Percentiles rank a stretch among this genome's conserved stretches.
Conservation (phyloP, 1,284 basidiomycete species). For the Ustilago loliicola region DNA sequence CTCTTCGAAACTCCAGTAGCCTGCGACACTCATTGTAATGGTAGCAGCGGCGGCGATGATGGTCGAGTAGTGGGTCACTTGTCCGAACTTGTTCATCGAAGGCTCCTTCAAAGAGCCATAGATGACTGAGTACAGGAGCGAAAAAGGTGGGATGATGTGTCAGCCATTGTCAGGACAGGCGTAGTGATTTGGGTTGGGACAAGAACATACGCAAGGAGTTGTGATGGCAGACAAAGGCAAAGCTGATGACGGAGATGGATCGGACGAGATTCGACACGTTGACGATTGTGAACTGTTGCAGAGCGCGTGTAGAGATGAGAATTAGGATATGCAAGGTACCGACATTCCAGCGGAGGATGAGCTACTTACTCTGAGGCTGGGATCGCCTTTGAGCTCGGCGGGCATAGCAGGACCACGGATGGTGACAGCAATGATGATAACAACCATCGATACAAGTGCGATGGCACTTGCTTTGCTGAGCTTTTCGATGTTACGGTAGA, state of each 20-base stretch:
- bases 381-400: conserved; percentile 80
- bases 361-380: conserved; percentile 43
- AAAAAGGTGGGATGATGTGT: neutral
- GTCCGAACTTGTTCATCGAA: conserved; percentile 92
- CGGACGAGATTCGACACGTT: conserved; percentile 75
- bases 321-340: neutral
- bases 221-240: conserved; percentile 70
- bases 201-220: conserved; percentile 60
- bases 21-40: conserved; percentile 82
- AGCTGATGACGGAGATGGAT: conserved; percentile 69
- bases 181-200: neutral
- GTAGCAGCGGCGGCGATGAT: conserved; percentile 66
- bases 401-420: conserved; percentile 87
- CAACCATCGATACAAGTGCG: conserved; percentile 83
- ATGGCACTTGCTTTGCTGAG: conserved; percentile 91
- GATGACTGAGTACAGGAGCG: conserved; percentile 73
- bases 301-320: neutral
- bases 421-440: conserved; percentile 90
- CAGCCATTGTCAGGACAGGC: neutral
- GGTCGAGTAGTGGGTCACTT: conserved; percentile 81
- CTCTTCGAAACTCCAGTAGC: conserved; percentile 92
- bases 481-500: conserved; percentile 97
- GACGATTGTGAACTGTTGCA: conserved; percentile 82
- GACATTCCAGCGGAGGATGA: conserved; percentile 5
- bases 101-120: conserved; percentile 93